These are phyloP conservation scores for Diaporthe caulivora DNA, from an alignment of 2,329 filamentous ascomycete species.

Conservation along the genomic window DNA sequence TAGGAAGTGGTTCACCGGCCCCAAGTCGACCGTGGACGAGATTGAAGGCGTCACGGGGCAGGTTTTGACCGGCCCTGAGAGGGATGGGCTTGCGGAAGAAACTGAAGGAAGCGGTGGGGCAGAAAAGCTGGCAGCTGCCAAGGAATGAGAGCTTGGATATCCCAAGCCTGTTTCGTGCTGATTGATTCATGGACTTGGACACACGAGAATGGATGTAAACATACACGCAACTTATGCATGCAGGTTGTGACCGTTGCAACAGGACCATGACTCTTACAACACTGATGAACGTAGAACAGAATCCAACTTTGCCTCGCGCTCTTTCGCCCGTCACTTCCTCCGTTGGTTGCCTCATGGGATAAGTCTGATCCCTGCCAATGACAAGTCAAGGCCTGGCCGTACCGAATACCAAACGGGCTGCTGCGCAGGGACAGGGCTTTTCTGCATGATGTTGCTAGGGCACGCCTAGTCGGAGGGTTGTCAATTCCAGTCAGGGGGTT, in stretches of 20 bases:
- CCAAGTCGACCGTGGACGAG: constrained; percentile 65
- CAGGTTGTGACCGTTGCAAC: too few relatives aligned
- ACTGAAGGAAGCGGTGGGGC: constrained; percentile 18
- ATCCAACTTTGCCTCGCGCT: not conserved
- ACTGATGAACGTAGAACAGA: not conserved
- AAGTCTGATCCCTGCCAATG: not conserved
- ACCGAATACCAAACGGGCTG: not conserved
- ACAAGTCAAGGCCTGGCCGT: not conserved
- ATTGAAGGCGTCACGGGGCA: constrained; percentile 40
- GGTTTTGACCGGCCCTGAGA: constrained; percentile 42
- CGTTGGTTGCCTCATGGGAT: not conserved
- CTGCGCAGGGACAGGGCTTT: not conserved
- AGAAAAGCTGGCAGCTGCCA: constrained; percentile 18
- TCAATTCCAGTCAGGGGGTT: constrained; percentile 3
- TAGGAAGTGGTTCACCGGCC: constrained; percentile 70
- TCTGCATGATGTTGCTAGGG: not conserved
- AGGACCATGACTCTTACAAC: not conserved
- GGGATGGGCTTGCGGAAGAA: constrained; percentile 19
- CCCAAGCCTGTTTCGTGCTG: not conserved
- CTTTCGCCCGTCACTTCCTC: not conserved
- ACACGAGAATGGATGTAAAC: too few relatives aligned
- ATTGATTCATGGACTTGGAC: not conserved
- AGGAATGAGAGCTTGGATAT: constrained; percentile 5
- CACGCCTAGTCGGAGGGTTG: not conserved
- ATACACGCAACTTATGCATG: not conserved